Evolutionary conservation across 805 yeast species (phyloP), one percentile per base, ranked within the genome.

Genomic region (Saccharomyces cerevisiae): DNA sequence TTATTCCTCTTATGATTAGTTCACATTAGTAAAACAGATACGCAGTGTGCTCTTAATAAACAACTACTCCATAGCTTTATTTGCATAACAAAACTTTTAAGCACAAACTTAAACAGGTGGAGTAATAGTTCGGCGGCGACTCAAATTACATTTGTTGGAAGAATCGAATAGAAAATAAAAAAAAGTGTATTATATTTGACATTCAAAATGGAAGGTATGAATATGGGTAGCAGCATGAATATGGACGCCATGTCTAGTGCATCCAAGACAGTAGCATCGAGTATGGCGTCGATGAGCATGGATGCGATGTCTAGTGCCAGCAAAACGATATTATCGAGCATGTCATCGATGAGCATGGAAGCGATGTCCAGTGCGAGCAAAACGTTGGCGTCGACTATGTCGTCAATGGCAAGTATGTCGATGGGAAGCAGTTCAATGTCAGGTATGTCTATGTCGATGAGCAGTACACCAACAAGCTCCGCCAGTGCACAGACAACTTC

Each of bases 281-380:
- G 54, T n/a, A 57, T 51, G 53, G 31, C 47, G 4, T 55, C 52
- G 55, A 54, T 56, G 59, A 29, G 48, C 28, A 55, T 53, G 56
- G 30, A 24, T 28, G 21, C 30, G 11, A 46, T 26, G 28, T 27
- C 31, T 22, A 48, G 53, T 51, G 50, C 47, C 22, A 22, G 28
- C 21, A 53, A 26, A 13, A 14, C 30, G n/a, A 32, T 52, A 2
- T 11, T 48, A 2, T 49, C 57, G 6, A 53, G 48, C 53, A 49
- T 48, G 27, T 56, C 57, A 59, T 28, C 49, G 26, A 47, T 24
- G 30, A 46, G 17, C 21, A 46, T 46, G 29, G 29, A 24, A 4
- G 27, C 48, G 5, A 47, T 47, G 49, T 28, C 49, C 11, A 47
- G 30, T 27, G 31, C 29, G 13, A 47, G 28, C 28, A 47, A 26